Evolutionary conservation across 2,329 filamentous ascomycete genomes (phyloP).

Genomic region (Rutstroemia sydowiana): DNA sequence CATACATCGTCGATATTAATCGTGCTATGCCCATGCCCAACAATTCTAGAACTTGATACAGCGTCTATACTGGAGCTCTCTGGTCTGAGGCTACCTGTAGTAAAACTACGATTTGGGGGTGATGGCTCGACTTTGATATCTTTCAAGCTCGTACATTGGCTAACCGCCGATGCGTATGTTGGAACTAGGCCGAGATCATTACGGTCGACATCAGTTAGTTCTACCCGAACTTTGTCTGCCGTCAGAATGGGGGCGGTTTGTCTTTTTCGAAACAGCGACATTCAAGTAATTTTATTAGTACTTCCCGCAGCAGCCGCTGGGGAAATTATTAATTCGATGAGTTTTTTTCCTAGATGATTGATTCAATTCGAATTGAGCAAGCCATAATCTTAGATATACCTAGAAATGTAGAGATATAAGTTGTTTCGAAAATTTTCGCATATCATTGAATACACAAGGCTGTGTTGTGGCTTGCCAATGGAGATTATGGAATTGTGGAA

Average conservation of each 20-base stretch:
- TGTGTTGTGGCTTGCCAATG: not conserved
- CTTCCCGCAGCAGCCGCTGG: not conserved
- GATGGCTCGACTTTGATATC: not conserved
- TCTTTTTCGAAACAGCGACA: not conserved
- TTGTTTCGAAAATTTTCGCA: too few relatives aligned
- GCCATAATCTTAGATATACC: not conserved
- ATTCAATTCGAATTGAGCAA: too few relatives aligned
- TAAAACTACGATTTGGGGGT: not conserved
- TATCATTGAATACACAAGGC: not conserved
- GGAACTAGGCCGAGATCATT: not conserved
- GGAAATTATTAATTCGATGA: too few relatives aligned
- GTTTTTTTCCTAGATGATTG: too few relatives aligned
- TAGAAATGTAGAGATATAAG: too few relatives aligned
- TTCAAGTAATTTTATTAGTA: not conserved
- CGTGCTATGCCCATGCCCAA: not conserved
- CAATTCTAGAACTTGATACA: too few relatives aligned
- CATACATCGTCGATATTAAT: constrained; percentile 7
- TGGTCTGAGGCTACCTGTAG: not conserved
- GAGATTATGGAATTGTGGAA: too few relatives aligned
- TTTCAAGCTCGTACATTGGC: not conserved
- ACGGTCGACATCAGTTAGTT: not conserved
- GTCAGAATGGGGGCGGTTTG: not conserved
- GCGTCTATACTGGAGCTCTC: not conserved
- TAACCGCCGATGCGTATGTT: constrained; percentile 3
- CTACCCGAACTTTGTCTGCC: not conserved